These are phyloP conservation scores for Xylariaceae sp. DNA, from an alignment of 2,329 filamentous ascomycete species.

Conservation along the genomic window DNA sequence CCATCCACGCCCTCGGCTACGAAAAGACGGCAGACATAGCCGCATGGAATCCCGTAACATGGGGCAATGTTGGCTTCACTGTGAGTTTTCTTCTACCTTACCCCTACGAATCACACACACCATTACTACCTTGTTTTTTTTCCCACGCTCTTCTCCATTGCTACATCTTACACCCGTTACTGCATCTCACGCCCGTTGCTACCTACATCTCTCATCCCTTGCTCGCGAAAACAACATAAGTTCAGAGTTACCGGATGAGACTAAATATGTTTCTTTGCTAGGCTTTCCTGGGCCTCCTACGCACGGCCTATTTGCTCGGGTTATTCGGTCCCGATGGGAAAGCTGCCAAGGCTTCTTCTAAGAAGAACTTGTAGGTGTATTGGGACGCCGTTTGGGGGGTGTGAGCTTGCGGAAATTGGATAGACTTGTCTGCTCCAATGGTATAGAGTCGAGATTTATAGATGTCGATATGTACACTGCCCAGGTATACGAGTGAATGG, in stretches of 20 bases:
- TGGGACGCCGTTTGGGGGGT: neutral
- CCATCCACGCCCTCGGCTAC: constrained; percentile 53
- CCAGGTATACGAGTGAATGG: neutral
- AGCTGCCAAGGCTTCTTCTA: constrained; percentile 8
- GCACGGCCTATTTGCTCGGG: constrained; percentile 31
- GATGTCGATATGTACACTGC: no score
- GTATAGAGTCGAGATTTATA: neutral
- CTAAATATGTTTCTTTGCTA: constrained; percentile 3
- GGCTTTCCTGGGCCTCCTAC: constrained; percentile 31
- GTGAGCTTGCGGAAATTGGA: neutral
- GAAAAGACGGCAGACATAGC: constrained; percentile 47
- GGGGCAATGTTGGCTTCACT: constrained; percentile 66
- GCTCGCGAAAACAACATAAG: no score
- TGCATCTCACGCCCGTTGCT: neutral
- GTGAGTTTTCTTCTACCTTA: constrained; percentile 35
- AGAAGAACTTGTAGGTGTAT: constrained; percentile 23
- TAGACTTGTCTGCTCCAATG: neutral
- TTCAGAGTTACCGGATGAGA: neutral
- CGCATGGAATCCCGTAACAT: constrained; percentile 65
- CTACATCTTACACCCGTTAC: neutral
- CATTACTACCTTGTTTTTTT: neutral
- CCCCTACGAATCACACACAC: neutral
- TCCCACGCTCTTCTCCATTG: neutral
- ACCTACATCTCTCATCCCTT: neutral
- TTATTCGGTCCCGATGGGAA: constrained; percentile 28